Conservation (phyloP, 208 protist genomes). For the Trichomonas vaginalis region DNA sequence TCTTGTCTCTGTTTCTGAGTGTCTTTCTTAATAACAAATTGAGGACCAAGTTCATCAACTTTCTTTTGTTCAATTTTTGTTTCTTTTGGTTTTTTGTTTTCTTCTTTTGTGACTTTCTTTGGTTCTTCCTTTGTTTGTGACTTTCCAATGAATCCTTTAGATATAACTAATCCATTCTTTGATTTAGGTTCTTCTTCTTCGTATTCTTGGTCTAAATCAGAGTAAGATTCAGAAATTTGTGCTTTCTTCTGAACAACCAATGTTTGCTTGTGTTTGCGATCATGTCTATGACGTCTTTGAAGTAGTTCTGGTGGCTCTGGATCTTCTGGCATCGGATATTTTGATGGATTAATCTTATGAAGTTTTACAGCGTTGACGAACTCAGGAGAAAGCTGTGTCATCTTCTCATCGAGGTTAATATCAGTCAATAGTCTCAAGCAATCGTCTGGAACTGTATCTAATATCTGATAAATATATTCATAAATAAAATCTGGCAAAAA, state of each 20-base stretch:
- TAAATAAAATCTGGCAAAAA: neutral
- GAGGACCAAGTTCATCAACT: neutral
- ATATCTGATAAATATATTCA: neutral
- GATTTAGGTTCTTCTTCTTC: neutral
- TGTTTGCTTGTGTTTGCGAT: neutral
- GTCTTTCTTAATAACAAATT: neutral
- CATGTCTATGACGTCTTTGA: neutral
- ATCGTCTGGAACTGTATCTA: neutral
- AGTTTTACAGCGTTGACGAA: neutral
- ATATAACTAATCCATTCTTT: neutral
- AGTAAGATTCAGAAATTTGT: neutral
- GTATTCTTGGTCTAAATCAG: neutral
- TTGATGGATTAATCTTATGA: neutral
- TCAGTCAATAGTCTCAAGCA: neutral
- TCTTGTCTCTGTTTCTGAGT: too few relatives aligned
- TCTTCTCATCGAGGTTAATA: neutral
- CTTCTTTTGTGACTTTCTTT: too few relatives aligned
- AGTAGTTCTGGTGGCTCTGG: neutral
- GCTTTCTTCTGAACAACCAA: neutral
- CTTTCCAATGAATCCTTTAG: neutral
- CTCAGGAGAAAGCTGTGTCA: neutral
- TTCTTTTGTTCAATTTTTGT: neutral
- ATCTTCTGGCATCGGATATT: neutral
- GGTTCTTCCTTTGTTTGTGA: neutral
- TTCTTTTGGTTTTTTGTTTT: too few relatives aligned